phyloP scores from a whole-genome alignment of 768 basidiomycete species.

The Asterophora parasitica region DNA sequence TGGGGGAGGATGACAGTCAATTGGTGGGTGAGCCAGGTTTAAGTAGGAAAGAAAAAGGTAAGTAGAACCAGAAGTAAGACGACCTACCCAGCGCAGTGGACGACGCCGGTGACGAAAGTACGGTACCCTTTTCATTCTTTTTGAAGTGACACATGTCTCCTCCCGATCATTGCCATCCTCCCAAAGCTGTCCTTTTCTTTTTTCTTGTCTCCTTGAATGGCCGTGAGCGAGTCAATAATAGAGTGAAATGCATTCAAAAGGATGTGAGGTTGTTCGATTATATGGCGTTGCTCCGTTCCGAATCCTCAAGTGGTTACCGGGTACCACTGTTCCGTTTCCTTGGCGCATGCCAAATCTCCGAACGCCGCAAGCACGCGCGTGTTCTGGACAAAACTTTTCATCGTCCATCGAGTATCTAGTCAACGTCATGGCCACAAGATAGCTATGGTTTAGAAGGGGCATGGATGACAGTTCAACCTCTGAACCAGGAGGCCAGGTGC shows the following conservation, averaged over 20 bases:
- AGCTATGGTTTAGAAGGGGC: too few species aligned
- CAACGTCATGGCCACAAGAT: too few species aligned
- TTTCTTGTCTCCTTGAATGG: too few species aligned
- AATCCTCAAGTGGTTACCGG: too few species aligned
- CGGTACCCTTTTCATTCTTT: constrained; percentile 28
- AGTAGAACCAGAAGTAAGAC: constrained; percentile 25
- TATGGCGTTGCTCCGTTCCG: too few species aligned
- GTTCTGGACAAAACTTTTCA: too few species aligned
- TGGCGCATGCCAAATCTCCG: constrained; percentile 3
- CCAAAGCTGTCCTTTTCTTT: too few species aligned
- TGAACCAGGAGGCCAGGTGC: too few species aligned
- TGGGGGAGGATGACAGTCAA: constrained; percentile 11
- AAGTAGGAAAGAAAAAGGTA: constrained; percentile 19
- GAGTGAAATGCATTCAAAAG: constrained; percentile 1
- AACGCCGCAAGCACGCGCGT: not conserved
- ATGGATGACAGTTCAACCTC: too few species aligned
- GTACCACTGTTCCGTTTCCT: constrained; percentile 8
- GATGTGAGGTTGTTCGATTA: not conserved
- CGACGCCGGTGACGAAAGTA: constrained; percentile 28
- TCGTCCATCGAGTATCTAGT: too few species aligned
- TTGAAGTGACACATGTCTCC: constrained; percentile 14
- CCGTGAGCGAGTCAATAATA: not conserved
- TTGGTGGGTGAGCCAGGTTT: constrained; percentile 9
- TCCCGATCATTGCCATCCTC: constrained; percentile 12
- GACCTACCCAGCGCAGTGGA: constrained; percentile 38